Percentiles rank a stretch among this genome's conserved stretches.
These are phyloP conservation scores for Plasmodium fragile DNA, from an alignment of 169 alveolate species.

Conservation along the genomic window DNA sequence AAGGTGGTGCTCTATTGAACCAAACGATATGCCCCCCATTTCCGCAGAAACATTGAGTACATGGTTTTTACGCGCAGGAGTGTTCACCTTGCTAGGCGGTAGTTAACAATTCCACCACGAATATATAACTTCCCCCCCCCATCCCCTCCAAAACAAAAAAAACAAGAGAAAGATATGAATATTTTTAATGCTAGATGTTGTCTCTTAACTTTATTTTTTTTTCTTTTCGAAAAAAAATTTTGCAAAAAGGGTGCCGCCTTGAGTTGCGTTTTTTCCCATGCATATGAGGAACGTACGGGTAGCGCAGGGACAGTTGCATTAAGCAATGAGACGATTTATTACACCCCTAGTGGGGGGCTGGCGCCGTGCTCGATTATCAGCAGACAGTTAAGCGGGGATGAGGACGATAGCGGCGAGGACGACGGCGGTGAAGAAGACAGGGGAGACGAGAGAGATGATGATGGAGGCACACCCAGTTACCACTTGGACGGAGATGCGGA, in stretches of 20 bases:
- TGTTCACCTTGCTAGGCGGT: constrained; percentile 1
- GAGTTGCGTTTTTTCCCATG: not conserved
- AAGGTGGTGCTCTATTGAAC: not conserved
- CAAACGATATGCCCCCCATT: not conserved
- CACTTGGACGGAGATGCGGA: not conserved
- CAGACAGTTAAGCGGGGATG: constrained; percentile 4
- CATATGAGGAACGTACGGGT: not conserved
- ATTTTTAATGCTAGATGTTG: constrained; percentile 29
- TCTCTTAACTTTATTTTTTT: constrained; percentile 37
- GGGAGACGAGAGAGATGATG: not conserved
- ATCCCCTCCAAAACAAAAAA: not conserved
- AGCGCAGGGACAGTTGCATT: not conserved
- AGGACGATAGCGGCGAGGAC: not conserved
- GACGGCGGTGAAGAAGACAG: not conserved
- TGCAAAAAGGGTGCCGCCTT: not conserved
- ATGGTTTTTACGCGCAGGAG: not conserved
- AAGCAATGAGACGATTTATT: not conserved
- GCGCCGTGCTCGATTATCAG: not conserved
- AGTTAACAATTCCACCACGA: constrained; percentile 2
- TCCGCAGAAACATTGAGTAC: not conserved
- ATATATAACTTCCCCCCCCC: not conserved
- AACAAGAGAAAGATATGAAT: constrained; percentile 33
- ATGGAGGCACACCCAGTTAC: not conserved
- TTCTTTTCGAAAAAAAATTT: constrained; percentile 25
- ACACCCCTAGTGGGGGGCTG: not conserved